Base-by-base conservation (phyloP, 495 filamentous ascomycete genomes). In the Evansstolkia leycettana region DNA sequence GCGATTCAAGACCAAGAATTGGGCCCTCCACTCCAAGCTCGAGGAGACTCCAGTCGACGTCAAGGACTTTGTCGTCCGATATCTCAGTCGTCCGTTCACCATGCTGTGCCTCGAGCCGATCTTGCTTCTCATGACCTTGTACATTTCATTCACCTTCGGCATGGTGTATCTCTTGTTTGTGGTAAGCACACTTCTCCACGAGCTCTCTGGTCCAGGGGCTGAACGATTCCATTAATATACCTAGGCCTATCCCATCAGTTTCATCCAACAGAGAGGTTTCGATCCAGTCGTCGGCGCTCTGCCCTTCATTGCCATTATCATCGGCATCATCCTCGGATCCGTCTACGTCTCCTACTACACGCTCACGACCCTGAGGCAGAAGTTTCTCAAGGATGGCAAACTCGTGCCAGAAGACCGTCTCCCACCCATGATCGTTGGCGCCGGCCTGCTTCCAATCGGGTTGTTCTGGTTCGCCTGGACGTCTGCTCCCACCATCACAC, bases 391-490 rank as follows among this genome's bases (percentile, higher is more conserved):
- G 34, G 48, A 43, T 41, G 64, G 68, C 31, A 81, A 80, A 52
- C 62, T 80, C n/a, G 65, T 64, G 23, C 83, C 83, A 2, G 83
- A 88, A 61, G 86, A 83, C 78, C 77, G 80, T 45, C 63, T 89
- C 4, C 78, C 79, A 0, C 69, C 74, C 4, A 75, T 80, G 41
- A 80, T 89, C 28, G 60, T 71, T 23, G 83, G 83, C 14, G 80
- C 80, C 35, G 55, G 76, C 7, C 50, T 73, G 23, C 87, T 89
- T 47, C 61, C 81, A 1, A 57, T 39, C 5, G 82, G 81, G 7
- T 67, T 86, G 10, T 84, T 86, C 60, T 85, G 81, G 80, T 83
- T 85, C 50, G 79, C 76, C n/a, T 86, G 81, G 81, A 70, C 67
- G 10, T 40, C 50, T 11, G 36, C 36, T 19, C 51, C 52, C 0